Conservation (phyloP, 148 eudicot species). For the Rhododendron ovatum region DNA sequence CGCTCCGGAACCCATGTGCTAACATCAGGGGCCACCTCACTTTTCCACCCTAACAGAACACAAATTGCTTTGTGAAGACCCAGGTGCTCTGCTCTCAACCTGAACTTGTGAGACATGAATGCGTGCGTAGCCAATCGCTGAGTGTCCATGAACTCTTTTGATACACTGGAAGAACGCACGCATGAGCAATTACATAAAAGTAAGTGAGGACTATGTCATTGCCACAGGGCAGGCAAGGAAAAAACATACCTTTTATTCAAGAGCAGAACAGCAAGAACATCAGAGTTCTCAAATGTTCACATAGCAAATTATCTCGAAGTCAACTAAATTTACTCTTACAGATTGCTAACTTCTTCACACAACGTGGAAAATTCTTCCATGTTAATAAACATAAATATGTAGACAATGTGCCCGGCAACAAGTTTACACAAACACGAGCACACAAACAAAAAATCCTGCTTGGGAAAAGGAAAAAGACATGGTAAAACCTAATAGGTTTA, state of each 20-base stretch:
- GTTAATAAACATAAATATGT: neutral
- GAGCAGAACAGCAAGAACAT: neutral
- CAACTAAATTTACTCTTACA: neutral
- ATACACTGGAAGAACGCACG: conserved; percentile 27
- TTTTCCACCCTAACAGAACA: conserved; percentile 54
- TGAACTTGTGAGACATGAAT: conserved; percentile 41
- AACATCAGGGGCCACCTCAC: conserved; percentile 23
- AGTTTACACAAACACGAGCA: neutral
- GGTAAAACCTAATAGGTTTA: neutral
- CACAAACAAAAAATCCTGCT: neutral
- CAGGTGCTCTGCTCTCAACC: conserved; percentile 45
- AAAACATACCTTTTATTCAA: conserved; percentile 6
- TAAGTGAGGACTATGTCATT: neutral
- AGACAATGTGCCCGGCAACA: neutral
- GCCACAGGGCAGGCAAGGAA: neutral
- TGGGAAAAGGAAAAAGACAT: neutral
- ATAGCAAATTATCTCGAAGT: neutral
- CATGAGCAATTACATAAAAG: conserved; percentile 1
- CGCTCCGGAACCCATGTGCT: conserved; percentile 29
- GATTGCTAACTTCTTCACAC: neutral
- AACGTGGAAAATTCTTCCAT: neutral
- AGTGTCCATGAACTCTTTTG: conserved; percentile 49
- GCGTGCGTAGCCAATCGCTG: conserved; percentile 39
- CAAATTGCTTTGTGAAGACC: conserved; percentile 54
- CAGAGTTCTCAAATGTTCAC: neutral